phyloP scores from a whole-genome alignment of 1,284 basidiomycete species.

The Leucoagaricus sp. region DNA sequence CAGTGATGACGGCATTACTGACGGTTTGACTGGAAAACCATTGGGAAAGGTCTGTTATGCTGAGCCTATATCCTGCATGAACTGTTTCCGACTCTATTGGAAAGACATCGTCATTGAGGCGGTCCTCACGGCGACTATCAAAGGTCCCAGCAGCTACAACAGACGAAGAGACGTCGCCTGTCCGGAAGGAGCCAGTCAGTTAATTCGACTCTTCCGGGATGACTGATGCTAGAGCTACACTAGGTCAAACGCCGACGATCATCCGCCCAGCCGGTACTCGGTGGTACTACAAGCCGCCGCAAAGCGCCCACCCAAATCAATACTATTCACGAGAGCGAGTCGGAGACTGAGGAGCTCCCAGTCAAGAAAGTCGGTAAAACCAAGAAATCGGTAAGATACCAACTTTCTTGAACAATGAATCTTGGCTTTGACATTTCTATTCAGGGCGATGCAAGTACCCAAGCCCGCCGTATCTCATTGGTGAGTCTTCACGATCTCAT shows the following conservation, averaged over 20 bases:
- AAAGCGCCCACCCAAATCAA: slow-evolving; percentile 40
- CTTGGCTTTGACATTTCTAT: slow-evolving; percentile 9
- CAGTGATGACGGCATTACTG: slow-evolving; percentile 78
- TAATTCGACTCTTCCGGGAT: background rate
- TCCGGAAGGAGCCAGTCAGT: slow-evolving; percentile 51
- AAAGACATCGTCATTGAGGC: slow-evolving; percentile 36
- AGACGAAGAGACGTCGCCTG: slow-evolving; percentile 36
- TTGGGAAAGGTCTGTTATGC: slow-evolving; percentile 49
- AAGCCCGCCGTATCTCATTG: slow-evolving; percentile 54
- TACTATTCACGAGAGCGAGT: slow-evolving; percentile 76
- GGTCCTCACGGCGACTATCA: slow-evolving; percentile 54
- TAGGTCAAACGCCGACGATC: slow-evolving; percentile 39
- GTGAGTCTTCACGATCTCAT: slow-evolving; percentile 27
- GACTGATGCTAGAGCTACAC: slow-evolving; percentile 13
- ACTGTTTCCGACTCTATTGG: background rate
- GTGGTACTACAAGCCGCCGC: slow-evolving; percentile 45
- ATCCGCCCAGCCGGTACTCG: slow-evolving; percentile 70
- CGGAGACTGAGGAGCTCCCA: slow-evolving; percentile 61
- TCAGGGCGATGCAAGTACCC: slow-evolving; percentile 47
- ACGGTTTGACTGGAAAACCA: slow-evolving; percentile 73
- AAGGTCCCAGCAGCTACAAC: slow-evolving; percentile 37
- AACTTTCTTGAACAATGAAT: background rate
- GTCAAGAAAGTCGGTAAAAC: slow-evolving; percentile 60
- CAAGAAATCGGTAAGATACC: slow-evolving; percentile 57
- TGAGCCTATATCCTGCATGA: background rate